Conservation (phyloP, 306 rosid genomes). For the Cucurbita pepo region DNA sequence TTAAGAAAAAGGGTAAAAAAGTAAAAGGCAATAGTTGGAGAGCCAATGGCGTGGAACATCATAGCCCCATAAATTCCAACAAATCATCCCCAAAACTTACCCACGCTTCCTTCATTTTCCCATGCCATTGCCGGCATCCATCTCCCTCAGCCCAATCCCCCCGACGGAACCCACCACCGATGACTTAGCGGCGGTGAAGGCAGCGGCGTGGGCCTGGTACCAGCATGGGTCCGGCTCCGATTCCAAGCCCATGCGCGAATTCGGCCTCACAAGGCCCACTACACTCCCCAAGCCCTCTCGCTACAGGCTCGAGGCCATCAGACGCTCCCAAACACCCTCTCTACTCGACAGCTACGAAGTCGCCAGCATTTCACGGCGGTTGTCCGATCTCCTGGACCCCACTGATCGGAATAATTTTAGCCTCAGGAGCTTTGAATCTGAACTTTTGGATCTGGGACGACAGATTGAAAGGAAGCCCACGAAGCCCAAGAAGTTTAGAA, state of each 20-base stretch:
- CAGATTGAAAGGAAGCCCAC: neutral
- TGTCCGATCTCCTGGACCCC: constrained; percentile 28
- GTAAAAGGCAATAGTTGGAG: neutral
- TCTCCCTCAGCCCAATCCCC: constrained; percentile 6
- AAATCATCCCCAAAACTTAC: neutral
- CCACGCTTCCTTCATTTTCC: neutral
- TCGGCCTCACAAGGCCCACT: constrained; percentile 8
- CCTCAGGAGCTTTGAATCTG: neutral
- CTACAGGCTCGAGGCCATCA: constrained; percentile 48
- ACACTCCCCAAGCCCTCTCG: constrained; percentile 38
- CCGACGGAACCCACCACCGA: neutral
- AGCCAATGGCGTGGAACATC: neutral
- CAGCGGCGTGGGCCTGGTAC: constrained; percentile 95
- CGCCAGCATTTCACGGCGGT: constrained; percentile 30
- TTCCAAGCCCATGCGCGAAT: constrained; percentile 22
- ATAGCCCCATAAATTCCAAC: neutral
- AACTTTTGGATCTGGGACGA: neutral
- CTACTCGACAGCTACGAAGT: constrained; percentile 60
- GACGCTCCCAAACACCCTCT: constrained; percentile 5
- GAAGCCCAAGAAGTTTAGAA: neutral
- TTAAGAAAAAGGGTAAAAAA: too few species aligned
- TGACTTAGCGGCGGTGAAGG: constrained; percentile 26
- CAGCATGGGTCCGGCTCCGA: constrained; percentile 43
- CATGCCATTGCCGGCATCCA: neutral
- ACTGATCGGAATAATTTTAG: neutral